A percentile compares a stretch with the other conserved stretches of the same genome.
Evolutionary conservation across 2,329 filamentous ascomycete species (phyloP).

Genomic region (Aureobasidium sp.): DNA sequence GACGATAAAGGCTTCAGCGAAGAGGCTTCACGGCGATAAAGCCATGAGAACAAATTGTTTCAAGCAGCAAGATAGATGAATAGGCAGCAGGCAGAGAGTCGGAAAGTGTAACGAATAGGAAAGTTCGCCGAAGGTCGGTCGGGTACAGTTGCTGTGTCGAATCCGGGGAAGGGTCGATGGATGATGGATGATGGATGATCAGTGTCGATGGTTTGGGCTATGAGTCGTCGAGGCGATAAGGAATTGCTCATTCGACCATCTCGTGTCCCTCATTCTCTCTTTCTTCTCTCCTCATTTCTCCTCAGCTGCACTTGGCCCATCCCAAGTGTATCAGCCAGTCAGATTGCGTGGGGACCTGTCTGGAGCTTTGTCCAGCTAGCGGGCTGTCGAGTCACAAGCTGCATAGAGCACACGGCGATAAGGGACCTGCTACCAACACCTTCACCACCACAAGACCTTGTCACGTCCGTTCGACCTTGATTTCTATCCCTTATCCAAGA

Average conservation of each 20-base stretch:
- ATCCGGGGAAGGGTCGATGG: neutral
- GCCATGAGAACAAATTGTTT: neutral
- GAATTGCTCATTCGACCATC: constrained; percentile 4
- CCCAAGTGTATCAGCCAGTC: neutral
- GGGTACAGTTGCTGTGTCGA: neutral
- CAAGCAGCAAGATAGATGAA: neutral
- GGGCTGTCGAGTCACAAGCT: constrained; percentile 14
- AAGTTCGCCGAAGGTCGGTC: neutral
- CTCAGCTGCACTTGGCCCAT: neutral
- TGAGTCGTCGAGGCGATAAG: constrained; percentile 8
- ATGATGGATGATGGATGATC: neutral
- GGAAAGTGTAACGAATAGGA: neutral
- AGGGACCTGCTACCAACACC: neutral
- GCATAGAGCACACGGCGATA: constrained; percentile 2
- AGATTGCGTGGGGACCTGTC: neutral
- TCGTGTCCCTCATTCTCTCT: neutral
- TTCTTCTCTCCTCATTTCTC: neutral
- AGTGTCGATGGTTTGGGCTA: neutral
- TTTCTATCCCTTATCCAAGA: neutral
- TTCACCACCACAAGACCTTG: neutral
- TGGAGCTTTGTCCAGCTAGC: constrained; percentile 2
- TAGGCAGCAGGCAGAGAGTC: neutral
- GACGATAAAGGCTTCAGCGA: neutral
- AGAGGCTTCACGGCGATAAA: neutral
- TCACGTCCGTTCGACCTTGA: neutral